Evolutionary conservation across 441 rosid genomes (phyloP).

Genomic region (Mallotus japonicus): DNA sequence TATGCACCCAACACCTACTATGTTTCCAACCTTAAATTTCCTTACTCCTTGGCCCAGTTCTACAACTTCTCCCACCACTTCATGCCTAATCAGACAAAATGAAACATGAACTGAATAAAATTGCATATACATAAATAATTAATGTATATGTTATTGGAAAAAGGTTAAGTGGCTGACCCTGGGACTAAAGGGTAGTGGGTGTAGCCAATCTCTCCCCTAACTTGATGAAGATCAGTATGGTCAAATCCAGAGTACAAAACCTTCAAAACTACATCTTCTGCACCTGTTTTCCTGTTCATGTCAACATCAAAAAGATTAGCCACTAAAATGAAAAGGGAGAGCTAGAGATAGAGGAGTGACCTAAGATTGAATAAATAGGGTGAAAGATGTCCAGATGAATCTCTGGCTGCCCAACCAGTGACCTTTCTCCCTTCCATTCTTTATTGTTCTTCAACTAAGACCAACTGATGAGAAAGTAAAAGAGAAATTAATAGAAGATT

Average conservation of each 20-base stretch:
- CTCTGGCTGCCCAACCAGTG: slow-evolving; percentile 47
- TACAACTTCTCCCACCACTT: slow-evolving; percentile 46
- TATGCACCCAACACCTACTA: slow-evolving; percentile 40
- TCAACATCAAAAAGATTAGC: slow-evolving; percentile 12
- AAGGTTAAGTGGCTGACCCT: slow-evolving; percentile 28
- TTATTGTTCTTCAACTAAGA: slow-evolving; percentile 1
- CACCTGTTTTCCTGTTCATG: slow-evolving; percentile 36
- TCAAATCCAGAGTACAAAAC: slow-evolving; percentile 48
- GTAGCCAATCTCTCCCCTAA: slow-evolving; percentile 29
- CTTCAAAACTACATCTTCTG: slow-evolving; percentile 42
- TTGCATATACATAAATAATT: too few relatives aligned
- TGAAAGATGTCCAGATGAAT: slow-evolving; percentile 38
- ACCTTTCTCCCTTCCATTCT: slow-evolving; percentile 35
- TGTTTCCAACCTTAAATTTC: slow-evolving; percentile 39
- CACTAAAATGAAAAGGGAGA: neutral
- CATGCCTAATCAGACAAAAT: slow-evolving; percentile 35
- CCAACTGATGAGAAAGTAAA: neutral
- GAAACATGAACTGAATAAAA: neutral
- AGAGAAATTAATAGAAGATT: neutral
- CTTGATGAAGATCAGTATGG: slow-evolving; percentile 48
- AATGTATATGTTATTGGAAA: too few relatives aligned
- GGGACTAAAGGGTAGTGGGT: slow-evolving; percentile 46
- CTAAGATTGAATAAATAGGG: slow-evolving; percentile 40
- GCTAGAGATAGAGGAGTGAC: slow-evolving; percentile 12
- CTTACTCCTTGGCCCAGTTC: slow-evolving; percentile 40